Conservation (phyloP, 768 basidiomycete genomes). For the Tricholoma matsutake region DNA sequence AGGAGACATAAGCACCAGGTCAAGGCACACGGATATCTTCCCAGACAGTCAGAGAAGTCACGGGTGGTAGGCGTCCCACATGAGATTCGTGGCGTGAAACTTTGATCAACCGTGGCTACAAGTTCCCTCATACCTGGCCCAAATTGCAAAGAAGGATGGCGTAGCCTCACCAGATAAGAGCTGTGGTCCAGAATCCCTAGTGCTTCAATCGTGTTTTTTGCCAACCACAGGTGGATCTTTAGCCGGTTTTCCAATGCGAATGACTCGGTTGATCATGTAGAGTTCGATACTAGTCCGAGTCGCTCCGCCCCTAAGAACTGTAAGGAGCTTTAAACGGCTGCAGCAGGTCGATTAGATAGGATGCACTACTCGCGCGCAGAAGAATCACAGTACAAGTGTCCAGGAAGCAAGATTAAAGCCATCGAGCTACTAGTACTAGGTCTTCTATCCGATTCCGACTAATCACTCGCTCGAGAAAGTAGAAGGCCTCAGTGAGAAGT, state of each 20-base stretch:
- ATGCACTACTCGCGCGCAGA: too few relatives aligned
- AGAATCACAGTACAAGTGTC: too few relatives aligned
- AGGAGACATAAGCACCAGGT: constrained; percentile 20
- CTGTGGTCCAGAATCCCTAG: not conserved
- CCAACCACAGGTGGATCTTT: not conserved
- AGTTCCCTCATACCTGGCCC: not conserved
- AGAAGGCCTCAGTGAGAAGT: too few relatives aligned
- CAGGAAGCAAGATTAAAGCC: too few relatives aligned
- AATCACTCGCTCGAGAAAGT: too few relatives aligned
- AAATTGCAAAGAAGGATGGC: not conserved
- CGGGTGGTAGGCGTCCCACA: not conserved
- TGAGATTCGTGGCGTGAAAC: not conserved
- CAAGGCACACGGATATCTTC: constrained; percentile 15
- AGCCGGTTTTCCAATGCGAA: not conserved
- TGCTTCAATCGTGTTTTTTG: not conserved
- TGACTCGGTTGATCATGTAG: too few relatives aligned
- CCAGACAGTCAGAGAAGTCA: constrained; percentile 16
- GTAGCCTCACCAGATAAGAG: not conserved
- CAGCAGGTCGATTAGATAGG: too few relatives aligned
- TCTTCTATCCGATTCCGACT: too few relatives aligned
- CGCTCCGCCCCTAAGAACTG: too few relatives aligned
- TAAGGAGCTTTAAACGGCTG: too few relatives aligned
- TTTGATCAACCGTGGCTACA: constrained; percentile 1
- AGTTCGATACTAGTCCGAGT: too few relatives aligned
- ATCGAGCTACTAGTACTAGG: too few relatives aligned